Conservation (phyloP, 2,329 filamentous ascomycete genomes). For the Fusarium verticillioides region DNA sequence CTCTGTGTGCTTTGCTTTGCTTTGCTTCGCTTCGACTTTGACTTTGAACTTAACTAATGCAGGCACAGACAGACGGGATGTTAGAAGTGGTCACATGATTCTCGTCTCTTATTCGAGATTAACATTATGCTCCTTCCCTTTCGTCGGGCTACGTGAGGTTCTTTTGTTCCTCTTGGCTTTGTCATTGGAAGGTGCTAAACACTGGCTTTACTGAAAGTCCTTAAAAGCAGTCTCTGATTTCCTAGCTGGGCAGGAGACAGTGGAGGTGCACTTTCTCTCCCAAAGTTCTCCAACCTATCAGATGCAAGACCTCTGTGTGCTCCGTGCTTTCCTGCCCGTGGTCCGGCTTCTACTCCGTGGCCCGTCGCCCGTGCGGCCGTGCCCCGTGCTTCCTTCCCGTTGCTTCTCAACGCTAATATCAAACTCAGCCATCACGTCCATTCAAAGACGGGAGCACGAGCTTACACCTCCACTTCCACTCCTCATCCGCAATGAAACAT, state of each 20-base stretch:
- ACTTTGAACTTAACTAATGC: constrained; percentile 7
- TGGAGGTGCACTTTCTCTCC: constrained; percentile 21
- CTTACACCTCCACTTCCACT: not conserved
- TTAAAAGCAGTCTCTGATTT: constrained; percentile 26
- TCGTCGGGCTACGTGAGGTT: not conserved
- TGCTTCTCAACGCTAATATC: constrained; percentile 24
- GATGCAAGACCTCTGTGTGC: constrained; percentile 16
- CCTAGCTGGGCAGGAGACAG: constrained; percentile 34
- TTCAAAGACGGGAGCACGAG: not conserved
- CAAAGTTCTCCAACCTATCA: not conserved
- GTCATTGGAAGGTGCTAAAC: not conserved
- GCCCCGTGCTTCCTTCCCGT: constrained; percentile 34
- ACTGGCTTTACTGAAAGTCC: constrained; percentile 1
- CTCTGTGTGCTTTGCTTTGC: not conserved
- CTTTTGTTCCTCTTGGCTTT: constrained; percentile 6
- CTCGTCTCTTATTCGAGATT: not conserved
- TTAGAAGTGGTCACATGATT: not conserved
- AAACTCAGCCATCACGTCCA: constrained; percentile 1
- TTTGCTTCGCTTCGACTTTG: not conserved
- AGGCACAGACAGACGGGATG: constrained; percentile 10
- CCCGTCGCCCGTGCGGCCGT: constrained; percentile 17
- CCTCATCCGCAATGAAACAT: not conserved
- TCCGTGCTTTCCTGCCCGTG: constrained; percentile 32
- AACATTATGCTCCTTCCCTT: constrained; percentile 12
- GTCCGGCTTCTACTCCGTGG: constrained; percentile 33